Evolutionary conservation across 805 yeast species (phyloP).

Genomic region (Barnettozyma salicaria): DNA sequence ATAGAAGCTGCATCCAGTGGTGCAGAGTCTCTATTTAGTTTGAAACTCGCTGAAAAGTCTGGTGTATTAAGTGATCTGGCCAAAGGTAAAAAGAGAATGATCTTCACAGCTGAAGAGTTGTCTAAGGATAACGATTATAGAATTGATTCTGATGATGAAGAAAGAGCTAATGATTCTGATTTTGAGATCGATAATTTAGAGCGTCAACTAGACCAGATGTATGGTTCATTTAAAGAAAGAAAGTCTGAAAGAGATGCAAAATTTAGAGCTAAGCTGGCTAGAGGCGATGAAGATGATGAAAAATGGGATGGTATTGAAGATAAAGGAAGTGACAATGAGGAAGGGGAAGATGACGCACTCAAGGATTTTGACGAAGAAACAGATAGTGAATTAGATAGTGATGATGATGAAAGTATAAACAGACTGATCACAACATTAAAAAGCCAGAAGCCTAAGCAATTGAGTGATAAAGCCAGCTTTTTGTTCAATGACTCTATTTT

Average conservation of each 20-base stretch:
- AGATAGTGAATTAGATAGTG: conserved; percentile 43
- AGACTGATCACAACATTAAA: conserved; percentile 51
- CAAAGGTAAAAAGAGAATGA: conserved; percentile 64
- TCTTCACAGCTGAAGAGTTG: conserved; percentile 52
- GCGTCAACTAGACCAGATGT: conserved; percentile 78
- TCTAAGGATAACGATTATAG: conserved; percentile 52
- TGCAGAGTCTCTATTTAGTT: conserved; percentile 71
- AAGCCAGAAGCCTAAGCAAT: conserved; percentile 34
- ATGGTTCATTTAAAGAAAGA: conserved; percentile 58
- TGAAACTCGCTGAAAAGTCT: conserved; percentile 80
- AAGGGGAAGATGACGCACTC: conserved; percentile 29
- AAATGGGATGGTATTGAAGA: conserved; percentile 72
- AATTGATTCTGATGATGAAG: conserved; percentile 41
- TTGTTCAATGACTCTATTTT: conserved; percentile 51
- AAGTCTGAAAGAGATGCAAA: conserved; percentile 66
- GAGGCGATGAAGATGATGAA: conserved; percentile 73
- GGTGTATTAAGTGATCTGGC: conserved; percentile 72
- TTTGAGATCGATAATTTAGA: conserved; percentile 62
- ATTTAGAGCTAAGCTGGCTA: conserved; percentile 58
- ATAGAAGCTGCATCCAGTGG: conserved; percentile 83
- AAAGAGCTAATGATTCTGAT: conserved; percentile 34
- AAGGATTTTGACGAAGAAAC: conserved; percentile 39
- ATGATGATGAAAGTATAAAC: conserved; percentile 67
- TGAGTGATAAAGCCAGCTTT: conserved; percentile 37
- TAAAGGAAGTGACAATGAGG: conserved; percentile 33